Percentiles rank a stretch among this genome's conserved stretches.
These are phyloP conservation scores for Coniophora puteana DNA, from an alignment of 1,284 basidiomycete genomes.

Conservation along the genomic window DNA sequence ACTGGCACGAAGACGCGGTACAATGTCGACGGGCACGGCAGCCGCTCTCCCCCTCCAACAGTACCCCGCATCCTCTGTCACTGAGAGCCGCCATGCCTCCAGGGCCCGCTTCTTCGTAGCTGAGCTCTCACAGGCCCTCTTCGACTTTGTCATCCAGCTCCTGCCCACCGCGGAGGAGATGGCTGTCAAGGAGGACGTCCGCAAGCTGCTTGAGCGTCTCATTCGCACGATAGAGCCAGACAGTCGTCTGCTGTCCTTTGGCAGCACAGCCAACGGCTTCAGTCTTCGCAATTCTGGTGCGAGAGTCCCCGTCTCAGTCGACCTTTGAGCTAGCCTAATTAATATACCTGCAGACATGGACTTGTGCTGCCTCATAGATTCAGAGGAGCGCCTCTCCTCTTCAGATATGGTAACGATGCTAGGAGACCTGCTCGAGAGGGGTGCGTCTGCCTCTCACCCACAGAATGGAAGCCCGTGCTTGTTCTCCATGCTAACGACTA, in stretches of 20 bases:
- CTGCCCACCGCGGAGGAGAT: slow-evolving; percentile 88
- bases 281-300: slow-evolving; percentile 93
- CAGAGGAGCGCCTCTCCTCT: slow-evolving; percentile 71
- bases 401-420: slow-evolving; percentile 93
- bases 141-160: slow-evolving; percentile 87
- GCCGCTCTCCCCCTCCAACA: no score
- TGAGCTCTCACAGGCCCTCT: slow-evolving; percentile 68
- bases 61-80: no score
- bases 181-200: slow-evolving; percentile 92
- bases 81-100: slow-evolving; percentile 35
- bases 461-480: slow-evolving; percentile 1
- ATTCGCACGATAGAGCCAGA: slow-evolving; percentile 93
- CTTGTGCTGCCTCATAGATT: slow-evolving; percentile 92
- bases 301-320: slow-evolving; percentile 32
- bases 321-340: slow-evolving; percentile 3
- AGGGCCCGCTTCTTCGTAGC: slow-evolving; percentile 60
- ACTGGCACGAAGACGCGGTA: no score
- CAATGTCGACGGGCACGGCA: no score
- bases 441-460: slow-evolving; percentile 38
- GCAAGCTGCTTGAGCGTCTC: slow-evolving; percentile 90
- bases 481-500: slow-evolving; percentile 9
- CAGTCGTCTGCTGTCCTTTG: slow-evolving; percentile 89
- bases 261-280: slow-evolving; percentile 92
- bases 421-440: slow-evolving; percentile 89
- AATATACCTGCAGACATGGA: slow-evolving; percentile 81